Conservation (phyloP, 768 basidiomycete species). For the Agaricus sinodeliciosus region DNA sequence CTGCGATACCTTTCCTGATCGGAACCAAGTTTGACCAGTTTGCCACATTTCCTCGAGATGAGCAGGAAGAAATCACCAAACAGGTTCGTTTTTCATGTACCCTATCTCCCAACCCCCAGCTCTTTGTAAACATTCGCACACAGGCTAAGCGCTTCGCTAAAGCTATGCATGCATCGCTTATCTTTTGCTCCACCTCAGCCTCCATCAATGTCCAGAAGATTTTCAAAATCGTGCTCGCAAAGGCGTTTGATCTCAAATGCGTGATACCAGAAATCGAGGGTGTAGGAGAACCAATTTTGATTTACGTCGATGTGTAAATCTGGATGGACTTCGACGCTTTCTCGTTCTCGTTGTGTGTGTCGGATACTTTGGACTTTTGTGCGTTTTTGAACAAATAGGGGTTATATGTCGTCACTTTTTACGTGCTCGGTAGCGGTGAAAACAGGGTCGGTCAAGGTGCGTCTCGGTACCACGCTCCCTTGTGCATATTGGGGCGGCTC, state of each 20-base stretch:
- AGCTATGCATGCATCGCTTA: constrained; percentile 99
- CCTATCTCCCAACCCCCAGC: constrained; percentile 4
- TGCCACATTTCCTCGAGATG: constrained; percentile 90
- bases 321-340: constrained; percentile 5
- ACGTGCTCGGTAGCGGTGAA: not conserved
- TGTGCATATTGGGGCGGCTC: not conserved
- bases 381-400: constrained; percentile 1
- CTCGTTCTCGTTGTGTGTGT: constrained; percentile 1
- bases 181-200: constrained; percentile 98
- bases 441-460: constrained; percentile 6
- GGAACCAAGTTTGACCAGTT: constrained; percentile 99
- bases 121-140: constrained; percentile 4
- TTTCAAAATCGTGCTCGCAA: constrained; percentile 95
- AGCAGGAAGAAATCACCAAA: constrained; percentile 99
- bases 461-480: not conserved
- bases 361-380: constrained; percentile 8
- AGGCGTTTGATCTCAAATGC: constrained; percentile 98
- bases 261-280: constrained; percentile 97
- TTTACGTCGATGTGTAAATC: constrained; percentile 78
- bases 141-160: constrained; percentile 97
- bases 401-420: not conserved
- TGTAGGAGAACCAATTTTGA: constrained; percentile 90
- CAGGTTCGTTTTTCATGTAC: constrained; percentile 47
- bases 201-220: constrained; percentile 99
- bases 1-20: constrained; percentile 96